phyloP scores from a whole-genome alignment of 2,329 filamentous ascomycete genomes.

The Capronia epimyces region DNA sequence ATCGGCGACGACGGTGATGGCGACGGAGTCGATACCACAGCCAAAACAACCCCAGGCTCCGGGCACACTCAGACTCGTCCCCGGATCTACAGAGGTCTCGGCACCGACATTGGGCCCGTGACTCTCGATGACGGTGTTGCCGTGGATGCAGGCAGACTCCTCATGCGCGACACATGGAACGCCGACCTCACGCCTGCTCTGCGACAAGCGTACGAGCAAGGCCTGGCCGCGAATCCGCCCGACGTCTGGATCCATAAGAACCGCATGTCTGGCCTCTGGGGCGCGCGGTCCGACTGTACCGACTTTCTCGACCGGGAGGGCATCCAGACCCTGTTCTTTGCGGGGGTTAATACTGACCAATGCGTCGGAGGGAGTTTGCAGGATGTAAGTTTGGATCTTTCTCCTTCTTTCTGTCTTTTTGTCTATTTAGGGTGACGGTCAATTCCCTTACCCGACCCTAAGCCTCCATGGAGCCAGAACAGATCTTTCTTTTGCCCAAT shows the following conservation, averaged over 20 bases:
- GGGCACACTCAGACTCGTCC: too few relatives aligned
- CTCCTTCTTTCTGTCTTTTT: neutral
- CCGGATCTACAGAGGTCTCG: slow-evolving; percentile 39
- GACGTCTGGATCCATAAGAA: slow-evolving; percentile 55
- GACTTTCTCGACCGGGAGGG: slow-evolving; percentile 39
- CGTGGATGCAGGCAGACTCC: slow-evolving; percentile 34
- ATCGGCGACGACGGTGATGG: slow-evolving; percentile 9
- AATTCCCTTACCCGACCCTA: too few relatives aligned
- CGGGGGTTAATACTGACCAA: slow-evolving; percentile 55
- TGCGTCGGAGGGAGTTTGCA: slow-evolving; percentile 52
- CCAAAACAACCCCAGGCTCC: slow-evolving; percentile 13
- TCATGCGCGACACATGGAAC: slow-evolving; percentile 56
- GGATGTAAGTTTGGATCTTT: slow-evolving; percentile 34
- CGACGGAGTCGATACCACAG: slow-evolving; percentile 11
- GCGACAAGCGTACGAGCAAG: slow-evolving; percentile 35
- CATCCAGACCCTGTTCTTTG: slow-evolving; percentile 50
- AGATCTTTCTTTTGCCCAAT: too few relatives aligned
- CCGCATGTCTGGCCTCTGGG: slow-evolving; percentile 55
- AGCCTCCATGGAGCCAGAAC: too few relatives aligned
- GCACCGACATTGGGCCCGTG: slow-evolving; percentile 44
- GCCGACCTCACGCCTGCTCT: slow-evolving; percentile 48
- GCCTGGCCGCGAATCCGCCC: slow-evolving; percentile 27
- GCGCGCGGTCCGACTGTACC: slow-evolving; percentile 40
- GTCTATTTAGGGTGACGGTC: neutral
- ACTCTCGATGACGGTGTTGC: slow-evolving; percentile 29